These are phyloP conservation scores for Hanseniaspora uvarum DNA, from an alignment of 1,139 yeast species.

Conservation along the genomic window DNA sequence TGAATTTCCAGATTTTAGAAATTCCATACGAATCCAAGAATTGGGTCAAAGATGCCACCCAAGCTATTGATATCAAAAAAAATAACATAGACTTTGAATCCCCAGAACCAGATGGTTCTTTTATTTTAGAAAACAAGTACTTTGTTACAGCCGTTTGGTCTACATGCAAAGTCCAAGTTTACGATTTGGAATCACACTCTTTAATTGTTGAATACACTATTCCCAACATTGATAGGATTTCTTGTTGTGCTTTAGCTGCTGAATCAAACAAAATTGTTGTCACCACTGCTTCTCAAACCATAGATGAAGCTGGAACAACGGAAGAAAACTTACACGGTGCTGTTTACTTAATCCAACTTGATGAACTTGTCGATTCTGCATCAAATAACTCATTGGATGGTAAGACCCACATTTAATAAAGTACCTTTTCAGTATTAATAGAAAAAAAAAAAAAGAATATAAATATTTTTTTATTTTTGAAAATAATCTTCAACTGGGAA, in stretches of 20 bases:
- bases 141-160: constrained; percentile 64
- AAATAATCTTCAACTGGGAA: neutral
- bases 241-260: constrained; percentile 72
- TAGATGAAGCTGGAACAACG: constrained; percentile 6
- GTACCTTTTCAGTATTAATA: too few species aligned
- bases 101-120: constrained; percentile 77
- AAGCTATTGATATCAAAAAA: constrained; percentile 36
- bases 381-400: neutral
- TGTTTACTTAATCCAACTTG: neutral
- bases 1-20: constrained; percentile 41
- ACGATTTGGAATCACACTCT: constrained; percentile 39
- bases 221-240: constrained; percentile 50
- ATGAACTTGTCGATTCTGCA: neutral
- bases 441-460: neutral
- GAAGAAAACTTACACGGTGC: constrained; percentile 5
- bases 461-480: neutral
- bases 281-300: constrained; percentile 43
- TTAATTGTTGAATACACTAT: constrained; percentile 43
- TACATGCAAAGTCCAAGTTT: constrained; percentile 45
- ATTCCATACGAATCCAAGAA: constrained; percentile 9
- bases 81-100: constrained; percentile 30
- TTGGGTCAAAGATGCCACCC: constrained; percentile 14
- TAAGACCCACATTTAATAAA: constrained; percentile 7
- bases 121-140: constrained; percentile 47
- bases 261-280: constrained; percentile 50